Base-by-base conservation (phyloP, 768 basidiomycete species). In the Plicaturopsis crispa region DNA sequence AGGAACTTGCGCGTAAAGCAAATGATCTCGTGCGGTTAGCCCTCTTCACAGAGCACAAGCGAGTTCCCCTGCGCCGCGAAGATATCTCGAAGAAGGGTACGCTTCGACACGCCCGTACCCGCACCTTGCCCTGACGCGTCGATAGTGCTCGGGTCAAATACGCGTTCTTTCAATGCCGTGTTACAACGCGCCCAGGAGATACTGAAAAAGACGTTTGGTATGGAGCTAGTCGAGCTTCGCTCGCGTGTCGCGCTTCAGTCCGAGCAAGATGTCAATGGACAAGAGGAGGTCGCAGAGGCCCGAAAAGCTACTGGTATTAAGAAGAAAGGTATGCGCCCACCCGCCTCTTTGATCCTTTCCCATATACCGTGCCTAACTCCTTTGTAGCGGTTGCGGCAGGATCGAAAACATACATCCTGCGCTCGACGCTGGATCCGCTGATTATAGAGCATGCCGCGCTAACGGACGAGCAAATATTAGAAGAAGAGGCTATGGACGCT, bases 31-130 rank as follows among this genome's bases (percentile, higher is more conserved):
- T 84, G 7, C 74, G 90, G 13, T 69, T 89, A 17, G 87, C 89
- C 2, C 65, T 97, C 30, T 93, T 91, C 56, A 69, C 66, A 4
- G 90, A 94, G 54, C 76, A 84, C 39, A 76, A 70, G 52, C 70
- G 87, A 36, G 57, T 63, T 8, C 68, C 78, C 2, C 57, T 96
- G 35, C 72, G 74, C 24, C 69, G 88, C 28, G 84, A 91, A n/a
- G 90, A 94, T 28, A 85, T 93, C 35, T 77, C 70, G 26, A 92
- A 91, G 62, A 86, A 86, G 69, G 78, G 92, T 81, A 12, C 13
- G 39, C 35, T 7, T 43, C 18, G 5, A 4, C 37, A 14, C 28
- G 11, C 26, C 17, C 2, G 14, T 28, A 28, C 26, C 8, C 14
- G 8, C 8, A 28, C 26, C 8, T 14, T 8, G 14, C 26, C 8